Conservation (phyloP, 2,329 filamentous ascomycete species). For the Ascochyta clinopodiicola region DNA sequence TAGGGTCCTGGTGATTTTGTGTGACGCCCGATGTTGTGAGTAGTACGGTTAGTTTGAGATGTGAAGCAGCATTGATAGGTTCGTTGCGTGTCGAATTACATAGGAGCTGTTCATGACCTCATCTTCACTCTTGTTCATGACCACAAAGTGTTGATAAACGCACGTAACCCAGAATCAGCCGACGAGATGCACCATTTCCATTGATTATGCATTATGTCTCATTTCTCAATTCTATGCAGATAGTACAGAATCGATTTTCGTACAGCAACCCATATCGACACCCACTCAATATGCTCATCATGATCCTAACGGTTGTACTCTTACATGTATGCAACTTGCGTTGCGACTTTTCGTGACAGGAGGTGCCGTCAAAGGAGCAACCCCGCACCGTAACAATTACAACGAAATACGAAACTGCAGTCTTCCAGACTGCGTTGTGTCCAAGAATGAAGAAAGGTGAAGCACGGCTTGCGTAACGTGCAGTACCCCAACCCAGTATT, state of each 20-base stretch:
- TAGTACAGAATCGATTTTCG: background rate
- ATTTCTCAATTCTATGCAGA: constrained; percentile 5
- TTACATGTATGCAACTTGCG: constrained; percentile 17
- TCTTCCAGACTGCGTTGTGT: constrained; percentile 14
- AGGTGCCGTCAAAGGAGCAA: constrained; percentile 16
- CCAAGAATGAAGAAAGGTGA: constrained; percentile 12
- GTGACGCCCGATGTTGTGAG: too few species aligned
- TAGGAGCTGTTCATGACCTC: too few species aligned
- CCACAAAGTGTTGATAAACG: too few species aligned
- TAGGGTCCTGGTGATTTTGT: too few species aligned
- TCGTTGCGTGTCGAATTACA: too few species aligned
- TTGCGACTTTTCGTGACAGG: constrained; percentile 20
- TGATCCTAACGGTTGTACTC: constrained; percentile 11
- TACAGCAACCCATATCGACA: constrained; percentile 9
- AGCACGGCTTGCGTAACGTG: background rate
- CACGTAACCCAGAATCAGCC: too few species aligned
- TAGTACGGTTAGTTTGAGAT: too few species aligned
- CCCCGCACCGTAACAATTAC: constrained; percentile 21
- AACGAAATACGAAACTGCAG: constrained; percentile 18
- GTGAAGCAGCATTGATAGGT: too few species aligned
- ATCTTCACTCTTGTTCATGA: too few species aligned
- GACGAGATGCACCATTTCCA: background rate
- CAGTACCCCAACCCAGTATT: background rate
- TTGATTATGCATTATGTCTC: constrained; percentile 15
- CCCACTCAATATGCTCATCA: constrained; percentile 10